phyloP scores from a whole-genome alignment of 768 basidiomycete genomes.

The Tylopilus cervinicoccineus region DNA sequence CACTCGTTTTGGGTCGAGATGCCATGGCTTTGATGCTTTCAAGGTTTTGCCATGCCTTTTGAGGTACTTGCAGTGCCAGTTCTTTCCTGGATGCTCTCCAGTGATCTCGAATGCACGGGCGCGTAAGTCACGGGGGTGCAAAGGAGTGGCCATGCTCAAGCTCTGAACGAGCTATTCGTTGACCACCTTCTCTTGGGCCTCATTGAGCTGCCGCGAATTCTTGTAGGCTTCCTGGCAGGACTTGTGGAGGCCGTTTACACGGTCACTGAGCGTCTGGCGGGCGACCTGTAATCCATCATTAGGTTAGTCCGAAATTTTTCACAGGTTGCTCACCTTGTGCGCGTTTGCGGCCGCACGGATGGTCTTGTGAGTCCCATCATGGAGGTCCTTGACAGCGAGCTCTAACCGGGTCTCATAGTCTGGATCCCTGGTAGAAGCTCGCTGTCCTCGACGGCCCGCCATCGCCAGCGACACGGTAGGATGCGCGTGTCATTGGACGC shows the following conservation, averaged over 20 bases:
- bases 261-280: not conserved
- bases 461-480: too few species aligned
- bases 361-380: not conserved
- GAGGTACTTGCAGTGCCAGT: not conserved
- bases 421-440: not conserved
- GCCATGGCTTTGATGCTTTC: not conserved
- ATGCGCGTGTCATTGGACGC: too few species aligned
- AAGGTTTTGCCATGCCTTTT: not conserved
- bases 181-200: not conserved
- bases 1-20: not conserved
- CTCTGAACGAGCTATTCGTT: not conserved
- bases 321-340: too few species aligned
- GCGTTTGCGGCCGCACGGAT: not conserved
- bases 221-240: not conserved
- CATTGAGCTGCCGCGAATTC: not conserved
- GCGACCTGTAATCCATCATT: not conserved
- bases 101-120: not conserved
- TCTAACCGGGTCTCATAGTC: not conserved
- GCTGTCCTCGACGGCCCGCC: not conserved
- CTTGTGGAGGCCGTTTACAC: not conserved
- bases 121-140: not conserved
- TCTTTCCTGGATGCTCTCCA: not conserved
- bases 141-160: not conserved
- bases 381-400: not conserved
- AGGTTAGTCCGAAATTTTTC: too few species aligned